Evolutionary conservation across 179 eudicot genomes (phyloP).

Genomic region (Beta corolliflora): DNA sequence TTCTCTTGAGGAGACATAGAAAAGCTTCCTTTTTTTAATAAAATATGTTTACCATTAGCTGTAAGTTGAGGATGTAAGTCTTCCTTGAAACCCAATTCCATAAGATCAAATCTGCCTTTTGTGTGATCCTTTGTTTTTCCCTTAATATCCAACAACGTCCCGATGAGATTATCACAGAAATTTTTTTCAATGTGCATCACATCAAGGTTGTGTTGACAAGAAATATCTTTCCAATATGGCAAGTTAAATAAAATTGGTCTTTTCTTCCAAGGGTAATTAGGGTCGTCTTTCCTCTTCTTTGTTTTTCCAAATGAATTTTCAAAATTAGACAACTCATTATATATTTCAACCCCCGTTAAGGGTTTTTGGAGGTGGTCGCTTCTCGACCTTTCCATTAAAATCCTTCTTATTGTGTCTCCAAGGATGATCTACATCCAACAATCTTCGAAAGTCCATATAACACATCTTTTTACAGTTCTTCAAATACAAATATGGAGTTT

Average conservation of each 20-base stretch:
- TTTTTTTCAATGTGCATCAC: constrained; percentile 45
- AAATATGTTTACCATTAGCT: neutral
- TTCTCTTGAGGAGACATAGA: neutral
- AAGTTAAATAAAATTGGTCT: constrained; percentile 10
- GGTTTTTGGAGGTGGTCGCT: too few species aligned
- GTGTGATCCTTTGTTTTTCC: constrained; percentile 29
- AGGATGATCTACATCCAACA: constrained; percentile 1
- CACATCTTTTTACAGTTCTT: neutral
- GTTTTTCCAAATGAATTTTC: neutral
- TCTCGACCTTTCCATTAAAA: constrained; percentile 1
- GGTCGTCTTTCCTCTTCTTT: too few species aligned
- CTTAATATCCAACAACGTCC: constrained; percentile 21
- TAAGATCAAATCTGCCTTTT: constrained; percentile 21
- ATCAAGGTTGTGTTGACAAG: constrained; percentile 24
- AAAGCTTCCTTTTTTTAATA: neutral
- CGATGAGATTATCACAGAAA: constrained; percentile 26
- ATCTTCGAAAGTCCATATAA: neutral
- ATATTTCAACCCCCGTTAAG: too few species aligned
- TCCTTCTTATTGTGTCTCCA: neutral
- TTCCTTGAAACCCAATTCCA: constrained; percentile 17
- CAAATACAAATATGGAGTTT: neutral
- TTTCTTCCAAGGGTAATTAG: constrained; percentile 11
- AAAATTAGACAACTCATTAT: constrained; percentile 1
- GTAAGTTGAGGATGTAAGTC: constrained; percentile 7
- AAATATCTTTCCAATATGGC: constrained; percentile 22